A percentile compares a stretch with the other conserved stretches of the same genome.
Conservation (phyloP, 2,329 filamentous ascomycete species). For the Scortechinia acanthostroma region DNA sequence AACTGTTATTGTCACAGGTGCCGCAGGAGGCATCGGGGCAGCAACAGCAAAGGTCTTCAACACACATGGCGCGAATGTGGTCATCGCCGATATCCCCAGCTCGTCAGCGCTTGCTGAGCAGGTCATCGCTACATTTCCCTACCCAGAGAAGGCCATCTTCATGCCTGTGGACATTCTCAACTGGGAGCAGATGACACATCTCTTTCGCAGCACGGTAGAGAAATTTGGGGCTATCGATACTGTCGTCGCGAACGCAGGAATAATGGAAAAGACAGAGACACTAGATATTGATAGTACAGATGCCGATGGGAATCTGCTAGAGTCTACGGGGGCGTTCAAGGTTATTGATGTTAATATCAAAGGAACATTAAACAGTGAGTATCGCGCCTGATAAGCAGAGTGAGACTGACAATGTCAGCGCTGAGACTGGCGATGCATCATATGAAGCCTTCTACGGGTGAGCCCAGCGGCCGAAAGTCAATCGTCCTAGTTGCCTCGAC, state of each 20-base stretch:
- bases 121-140: slow-evolving; percentile 14
- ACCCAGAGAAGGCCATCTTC: slow-evolving; percentile 19
- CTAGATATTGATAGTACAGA: slow-evolving; percentile 15
- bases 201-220: slow-evolving; percentile 19
- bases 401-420: slow-evolving; percentile 13
- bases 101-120: slow-evolving; percentile 12
- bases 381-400: too few species aligned
- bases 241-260: slow-evolving; percentile 30
- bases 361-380: slow-evolving; percentile 31
- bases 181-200: slow-evolving; percentile 21
- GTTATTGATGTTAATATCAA: slow-evolving; percentile 32
- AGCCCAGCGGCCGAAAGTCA: too few species aligned
- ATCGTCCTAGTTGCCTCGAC: slow-evolving; percentile 29
- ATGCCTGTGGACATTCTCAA: slow-evolving; percentile 21
- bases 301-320: slow-evolving; percentile 9
- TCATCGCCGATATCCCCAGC: slow-evolving; percentile 23
- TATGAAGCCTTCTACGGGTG: slow-evolving; percentile 11
- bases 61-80: slow-evolving; percentile 23
- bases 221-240: slow-evolving; percentile 25
- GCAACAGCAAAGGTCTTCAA: slow-evolving; percentile 25
- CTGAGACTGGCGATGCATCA: slow-evolving; percentile 17
- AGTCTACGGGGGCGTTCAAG: slow-evolving; percentile 12
- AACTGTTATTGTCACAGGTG: slow-evolving; percentile 28
- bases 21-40: slow-evolving; percentile 28
- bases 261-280: slow-evolving; percentile 18